A percentile compares a stretch with the other conserved stretches of the same genome.
Evolutionary conservation across 1,284 basidiomycete genomes (phyloP).

Genomic region (Sanguinoderma infundibulare): DNA sequence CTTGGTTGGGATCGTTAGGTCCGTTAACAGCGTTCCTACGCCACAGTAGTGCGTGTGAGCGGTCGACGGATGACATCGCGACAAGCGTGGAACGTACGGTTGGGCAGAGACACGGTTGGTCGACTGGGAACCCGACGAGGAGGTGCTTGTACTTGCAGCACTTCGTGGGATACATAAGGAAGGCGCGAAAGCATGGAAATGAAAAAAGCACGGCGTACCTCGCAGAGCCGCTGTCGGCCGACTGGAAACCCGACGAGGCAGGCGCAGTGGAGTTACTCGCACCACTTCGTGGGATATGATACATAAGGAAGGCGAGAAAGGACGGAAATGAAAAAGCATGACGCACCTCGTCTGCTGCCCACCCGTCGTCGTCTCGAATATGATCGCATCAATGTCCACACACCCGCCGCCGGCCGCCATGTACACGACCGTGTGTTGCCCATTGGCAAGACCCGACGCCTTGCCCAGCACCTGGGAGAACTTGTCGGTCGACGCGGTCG

Average conservation of each 20-base stretch:
- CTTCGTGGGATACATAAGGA: too few relatives aligned
- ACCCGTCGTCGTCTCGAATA: slow-evolving; percentile 44
- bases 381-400: slow-evolving; percentile 54
- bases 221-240: slow-evolving; percentile 1
- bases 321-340: not conserved
- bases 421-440: slow-evolving; percentile 50
- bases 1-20: not conserved
- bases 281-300: too few relatives aligned
- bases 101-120: slow-evolving; percentile 7
- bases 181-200: too few relatives aligned
- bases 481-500: slow-evolving; percentile 34
- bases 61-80: too few relatives aligned
- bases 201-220: too few relatives aligned
- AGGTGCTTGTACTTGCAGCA: too few relatives aligned
- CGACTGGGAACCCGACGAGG: not conserved
- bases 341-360: slow-evolving; percentile 34
- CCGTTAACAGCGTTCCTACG: not conserved
- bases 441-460: slow-evolving; percentile 44
- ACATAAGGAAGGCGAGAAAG: not conserved
- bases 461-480: slow-evolving; percentile 49
- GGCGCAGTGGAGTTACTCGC: too few relatives aligned
- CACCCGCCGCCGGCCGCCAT: slow-evolving; percentile 45
- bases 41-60: not conserved
- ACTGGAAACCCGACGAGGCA: not conserved
- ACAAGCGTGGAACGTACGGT: slow-evolving; percentile 7